Conservation (phyloP, 192 early-diverging fungal species). For the Entrophospora sp. region DNA sequence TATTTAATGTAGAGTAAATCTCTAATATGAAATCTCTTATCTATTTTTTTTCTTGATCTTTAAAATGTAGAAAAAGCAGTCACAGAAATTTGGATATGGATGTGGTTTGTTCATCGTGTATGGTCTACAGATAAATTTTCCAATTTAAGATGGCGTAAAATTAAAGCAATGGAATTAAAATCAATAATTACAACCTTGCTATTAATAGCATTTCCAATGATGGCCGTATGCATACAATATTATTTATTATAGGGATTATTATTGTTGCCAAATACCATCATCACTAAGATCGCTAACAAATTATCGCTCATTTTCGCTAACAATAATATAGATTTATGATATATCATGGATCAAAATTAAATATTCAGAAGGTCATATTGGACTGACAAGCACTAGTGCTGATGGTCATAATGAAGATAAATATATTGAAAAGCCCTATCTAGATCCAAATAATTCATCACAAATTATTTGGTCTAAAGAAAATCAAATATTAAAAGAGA, state of each 20-base stretch:
- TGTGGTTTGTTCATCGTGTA: slow-evolving; percentile 7
- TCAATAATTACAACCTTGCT: background rate
- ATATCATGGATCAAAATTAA: background rate
- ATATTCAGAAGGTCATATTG: background rate
- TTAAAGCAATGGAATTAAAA: slow-evolving; percentile 7
- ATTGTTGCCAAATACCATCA: too few species aligned
- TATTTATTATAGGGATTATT: too few species aligned
- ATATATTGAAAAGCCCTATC: background rate
- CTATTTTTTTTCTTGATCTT: too few species aligned
- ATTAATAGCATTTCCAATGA: background rate
- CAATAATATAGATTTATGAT: background rate
- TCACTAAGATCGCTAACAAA: too few species aligned
- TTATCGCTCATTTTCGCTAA: background rate
- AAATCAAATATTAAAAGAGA: background rate
- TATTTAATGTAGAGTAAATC: too few species aligned
- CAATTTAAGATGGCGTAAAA: background rate
- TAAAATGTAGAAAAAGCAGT: background rate
- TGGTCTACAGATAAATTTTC: background rate
- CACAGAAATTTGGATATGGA: background rate
- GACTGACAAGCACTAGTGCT: background rate
- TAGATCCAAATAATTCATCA: too few species aligned
- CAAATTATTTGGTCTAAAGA: background rate
- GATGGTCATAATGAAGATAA: background rate
- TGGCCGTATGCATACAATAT: background rate
- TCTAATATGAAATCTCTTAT: too few species aligned